Percentiles rank a stretch among this genome's conserved stretches.
phyloP scores from a whole-genome alignment of 768 basidiomycete species.

The Lactarius akahatsu region DNA sequence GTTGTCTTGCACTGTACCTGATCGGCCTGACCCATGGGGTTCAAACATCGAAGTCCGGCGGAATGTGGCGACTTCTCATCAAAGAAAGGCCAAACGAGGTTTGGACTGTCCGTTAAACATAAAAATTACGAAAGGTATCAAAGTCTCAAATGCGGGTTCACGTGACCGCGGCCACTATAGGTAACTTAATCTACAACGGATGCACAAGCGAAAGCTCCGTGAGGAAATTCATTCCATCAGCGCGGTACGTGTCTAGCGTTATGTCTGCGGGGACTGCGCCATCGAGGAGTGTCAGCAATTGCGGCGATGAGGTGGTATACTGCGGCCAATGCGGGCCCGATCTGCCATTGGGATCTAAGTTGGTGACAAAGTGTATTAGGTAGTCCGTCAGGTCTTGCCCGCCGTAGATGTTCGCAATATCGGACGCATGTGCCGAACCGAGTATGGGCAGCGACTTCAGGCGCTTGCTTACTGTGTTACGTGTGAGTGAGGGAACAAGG shows the following conservation, averaged over 20 bases:
- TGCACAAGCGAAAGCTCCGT: conserved; percentile 11
- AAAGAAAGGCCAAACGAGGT: not conserved
- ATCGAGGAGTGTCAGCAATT: conserved; percentile 26
- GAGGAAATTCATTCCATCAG: not conserved
- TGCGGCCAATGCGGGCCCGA: conserved; percentile 21
- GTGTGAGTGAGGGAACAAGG: not conserved
- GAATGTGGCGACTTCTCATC: not conserved
- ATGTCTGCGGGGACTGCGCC: conserved; percentile 7
- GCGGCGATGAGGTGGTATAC: conserved; percentile 16
- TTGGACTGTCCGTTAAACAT: not conserved
- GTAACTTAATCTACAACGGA: not conserved
- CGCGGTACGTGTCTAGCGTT: conserved; percentile 30
- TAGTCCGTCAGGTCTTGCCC: conserved; percentile 24
- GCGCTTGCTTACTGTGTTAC: conserved; percentile 37
- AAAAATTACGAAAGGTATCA: not conserved
- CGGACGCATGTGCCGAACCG: conserved; percentile 32
- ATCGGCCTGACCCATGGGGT: not conserved
- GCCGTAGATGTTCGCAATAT: conserved; percentile 20
- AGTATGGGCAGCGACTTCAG: conserved; percentile 34
- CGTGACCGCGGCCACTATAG: not conserved
- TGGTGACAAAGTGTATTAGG: conserved; percentile 32
- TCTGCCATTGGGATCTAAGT: conserved; percentile 34
- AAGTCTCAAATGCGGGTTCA: not conserved
- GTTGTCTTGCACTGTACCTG: not conserved
- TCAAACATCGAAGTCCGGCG: not conserved